Percentiles rank a stretch among this genome's conserved stretches.
Evolutionary conservation across 2,329 filamentous ascomycete genomes (phyloP).

Genomic region (Keithomyces neogunnii): DNA sequence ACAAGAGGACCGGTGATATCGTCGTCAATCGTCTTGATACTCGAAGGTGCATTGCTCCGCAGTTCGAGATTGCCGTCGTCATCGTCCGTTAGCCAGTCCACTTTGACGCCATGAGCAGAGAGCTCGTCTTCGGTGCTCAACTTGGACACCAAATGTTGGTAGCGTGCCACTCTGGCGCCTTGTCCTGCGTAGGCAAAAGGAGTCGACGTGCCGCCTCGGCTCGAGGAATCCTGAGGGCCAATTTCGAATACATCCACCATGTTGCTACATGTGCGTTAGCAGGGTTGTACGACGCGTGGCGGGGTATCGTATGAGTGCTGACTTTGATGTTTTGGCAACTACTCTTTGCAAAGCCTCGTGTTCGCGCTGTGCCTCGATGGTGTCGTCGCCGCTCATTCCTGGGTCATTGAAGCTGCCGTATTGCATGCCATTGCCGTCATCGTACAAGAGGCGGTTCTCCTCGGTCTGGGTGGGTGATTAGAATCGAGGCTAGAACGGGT

Average conservation of each 20-base stretch:
- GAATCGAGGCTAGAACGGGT: background rate
- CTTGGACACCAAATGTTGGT: constrained; percentile 54
- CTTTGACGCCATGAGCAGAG: constrained; percentile 32
- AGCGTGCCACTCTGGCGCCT: constrained; percentile 47
- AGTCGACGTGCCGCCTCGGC: constrained; percentile 24
- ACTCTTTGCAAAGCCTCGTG: constrained; percentile 56
- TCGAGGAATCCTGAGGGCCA: constrained; percentile 39
- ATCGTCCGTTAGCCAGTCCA: constrained; percentile 49
- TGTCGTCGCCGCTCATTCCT: constrained; percentile 45
- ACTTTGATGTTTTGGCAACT: constrained; percentile 58
- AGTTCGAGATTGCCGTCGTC: constrained; percentile 32
- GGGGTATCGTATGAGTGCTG: background rate
- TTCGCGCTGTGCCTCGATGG: constrained; percentile 54
- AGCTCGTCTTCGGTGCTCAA: constrained; percentile 38
- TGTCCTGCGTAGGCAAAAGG: constrained; percentile 44
- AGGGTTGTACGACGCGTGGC: background rate
- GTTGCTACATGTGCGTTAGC: constrained; percentile 36
- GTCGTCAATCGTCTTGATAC: constrained; percentile 24
- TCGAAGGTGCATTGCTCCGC: constrained; percentile 28
- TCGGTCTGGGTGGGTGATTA: constrained; percentile 36
- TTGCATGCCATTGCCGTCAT: constrained; percentile 49
- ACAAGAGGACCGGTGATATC: constrained; percentile 37
- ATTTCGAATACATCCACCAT: constrained; percentile 63
- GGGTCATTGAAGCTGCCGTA: constrained; percentile 57
- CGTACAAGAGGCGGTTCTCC: constrained; percentile 50